These are phyloP conservation scores for Byssoonygena ceratinophila DNA, from an alignment of 2,329 filamentous ascomycete species.

Conservation along the genomic window DNA sequence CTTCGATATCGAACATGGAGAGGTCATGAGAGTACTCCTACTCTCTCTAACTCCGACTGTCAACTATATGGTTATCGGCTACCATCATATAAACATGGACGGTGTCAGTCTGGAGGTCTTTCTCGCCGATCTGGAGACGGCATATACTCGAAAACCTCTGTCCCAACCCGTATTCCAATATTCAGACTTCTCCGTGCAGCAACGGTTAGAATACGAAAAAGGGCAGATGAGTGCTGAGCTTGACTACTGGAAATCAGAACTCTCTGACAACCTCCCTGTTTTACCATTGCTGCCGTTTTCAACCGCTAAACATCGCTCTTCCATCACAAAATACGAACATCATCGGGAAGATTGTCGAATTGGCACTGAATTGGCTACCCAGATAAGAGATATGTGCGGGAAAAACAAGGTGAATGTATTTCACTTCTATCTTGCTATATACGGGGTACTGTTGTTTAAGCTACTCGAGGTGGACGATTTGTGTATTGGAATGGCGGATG, in stretches of 20 bases:
- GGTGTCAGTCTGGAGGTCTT: constrained; percentile 38
- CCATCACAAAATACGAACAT: constrained; percentile 3
- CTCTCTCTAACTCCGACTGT: constrained; percentile 14
- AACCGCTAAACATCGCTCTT: neutral
- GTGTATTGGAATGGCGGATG: constrained; percentile 42
- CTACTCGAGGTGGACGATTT: constrained; percentile 31
- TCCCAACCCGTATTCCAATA: neutral
- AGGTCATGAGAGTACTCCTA: constrained; percentile 18
- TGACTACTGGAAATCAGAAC: neutral
- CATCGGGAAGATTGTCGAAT: constrained; percentile 1
- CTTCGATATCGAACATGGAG: constrained; percentile 33
- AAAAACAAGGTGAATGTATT: constrained; percentile 30
- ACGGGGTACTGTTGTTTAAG: constrained; percentile 31
- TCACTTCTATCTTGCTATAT: constrained; percentile 39
- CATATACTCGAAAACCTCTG: neutral
- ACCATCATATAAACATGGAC: constrained; percentile 45
- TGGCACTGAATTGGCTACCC: neutral
- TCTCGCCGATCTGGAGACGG: constrained; percentile 34
- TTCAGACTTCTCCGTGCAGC: neutral
- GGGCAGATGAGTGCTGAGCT: neutral
- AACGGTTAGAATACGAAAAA: neutral
- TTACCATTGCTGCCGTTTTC: neutral
- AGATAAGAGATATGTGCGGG: neutral
- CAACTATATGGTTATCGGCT: constrained; percentile 34
- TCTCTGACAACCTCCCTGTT: neutral